These are phyloP conservation scores for Nitzschia sp. DNA, from an alignment of 108 stramenopile species.

Conservation along the genomic window DNA sequence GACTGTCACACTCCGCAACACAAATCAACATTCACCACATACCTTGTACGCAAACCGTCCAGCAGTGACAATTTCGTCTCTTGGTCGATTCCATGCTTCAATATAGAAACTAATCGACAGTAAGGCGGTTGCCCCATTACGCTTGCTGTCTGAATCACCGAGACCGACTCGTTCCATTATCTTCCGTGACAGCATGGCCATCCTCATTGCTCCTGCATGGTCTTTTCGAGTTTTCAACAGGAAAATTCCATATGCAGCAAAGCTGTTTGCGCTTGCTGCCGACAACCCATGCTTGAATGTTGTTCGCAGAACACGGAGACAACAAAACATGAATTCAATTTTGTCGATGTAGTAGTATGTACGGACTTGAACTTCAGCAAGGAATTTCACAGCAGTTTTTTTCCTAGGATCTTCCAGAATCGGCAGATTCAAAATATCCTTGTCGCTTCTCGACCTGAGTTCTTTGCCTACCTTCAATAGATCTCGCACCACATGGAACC, in stretches of 20 bases:
- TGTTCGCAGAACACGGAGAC: slow-evolving; percentile 16
- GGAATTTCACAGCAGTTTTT: slow-evolving; percentile 20
- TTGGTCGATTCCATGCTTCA: slow-evolving; percentile 29
- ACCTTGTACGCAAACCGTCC: slow-evolving; percentile 15
- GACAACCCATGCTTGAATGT: slow-evolving; percentile 30
- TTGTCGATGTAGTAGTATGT: slow-evolving; percentile 17
- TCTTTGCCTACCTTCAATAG: not conserved
- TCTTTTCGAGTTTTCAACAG: slow-evolving; percentile 7
- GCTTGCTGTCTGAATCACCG: not conserved
- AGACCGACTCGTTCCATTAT: slow-evolving; percentile 19
- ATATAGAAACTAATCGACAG: slow-evolving; percentile 19
- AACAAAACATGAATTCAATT: slow-evolving; percentile 23
- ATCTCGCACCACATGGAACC: slow-evolving; percentile 25
- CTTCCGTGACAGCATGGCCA: slow-evolving; percentile 24
- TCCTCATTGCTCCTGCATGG: slow-evolving; percentile 24
- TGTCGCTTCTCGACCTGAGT: slow-evolving; percentile 17
- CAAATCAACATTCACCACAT: not conserved
- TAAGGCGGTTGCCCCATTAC: not conserved
- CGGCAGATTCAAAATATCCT: slow-evolving; percentile 27
- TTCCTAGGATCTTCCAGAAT: slow-evolving; percentile 10
- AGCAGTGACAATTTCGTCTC: slow-evolving; percentile 18
- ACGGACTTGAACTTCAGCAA: slow-evolving; percentile 16
- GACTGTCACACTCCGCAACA: too few species aligned
- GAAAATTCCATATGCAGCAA: slow-evolving; percentile 28
- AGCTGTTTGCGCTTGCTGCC: slow-evolving; percentile 19